Evolutionary conservation across 306 rosid genomes (phyloP), one percentile per base, ranked within the genome.

Genomic region (Carpinus viminea): DNA sequence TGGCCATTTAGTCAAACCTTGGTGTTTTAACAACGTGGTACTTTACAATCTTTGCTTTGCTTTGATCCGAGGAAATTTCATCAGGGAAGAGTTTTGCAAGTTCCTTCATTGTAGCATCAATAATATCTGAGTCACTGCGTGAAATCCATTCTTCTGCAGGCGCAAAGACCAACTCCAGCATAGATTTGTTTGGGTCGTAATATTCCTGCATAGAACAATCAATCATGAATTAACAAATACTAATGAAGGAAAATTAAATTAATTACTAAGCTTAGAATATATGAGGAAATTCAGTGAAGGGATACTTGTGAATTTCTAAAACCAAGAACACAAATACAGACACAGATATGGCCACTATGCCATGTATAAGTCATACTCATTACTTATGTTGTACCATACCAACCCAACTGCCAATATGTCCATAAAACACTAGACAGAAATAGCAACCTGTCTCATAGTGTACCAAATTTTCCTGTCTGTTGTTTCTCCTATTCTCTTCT

Each of bases 111-210:
- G 98, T 92, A 48, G 98, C 98, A n/a, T 78, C 84, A 72, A 95
- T 91, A 72, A 95, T 95, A 72, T 95, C 98, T 9, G 91, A 84
- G 76, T 95, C 97, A 72, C 91, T 89, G 48, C 93, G 59, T 9
- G 96, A 92, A 81, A 95, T 83, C 98, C 98, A 95, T 80, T 92
- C 97, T 84, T 95, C 96, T 8, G 98, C 98, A 53, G 98, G 98
- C 45, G 98, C 98, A 79, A 95, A 95, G 79, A 95, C 98, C 87
- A 95, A 87, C 88, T 95, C 98, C 80, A 95, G 86, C 98, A 95
- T 92, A 41, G 98, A 95, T 80, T 85, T 87, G 84, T 88, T 92
- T 52, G 98, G 98, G 86, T 80, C 80, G 78, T 92, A 95, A 87
- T 95, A 95, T 84, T 95, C 98, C 98, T 95, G 86, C 75, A 80